A percentile compares a stretch with the other conserved stretches of the same genome.
Evolutionary conservation across 148 eudicot genomes (phyloP).

Genomic region (Euryodendron excelsum): DNA sequence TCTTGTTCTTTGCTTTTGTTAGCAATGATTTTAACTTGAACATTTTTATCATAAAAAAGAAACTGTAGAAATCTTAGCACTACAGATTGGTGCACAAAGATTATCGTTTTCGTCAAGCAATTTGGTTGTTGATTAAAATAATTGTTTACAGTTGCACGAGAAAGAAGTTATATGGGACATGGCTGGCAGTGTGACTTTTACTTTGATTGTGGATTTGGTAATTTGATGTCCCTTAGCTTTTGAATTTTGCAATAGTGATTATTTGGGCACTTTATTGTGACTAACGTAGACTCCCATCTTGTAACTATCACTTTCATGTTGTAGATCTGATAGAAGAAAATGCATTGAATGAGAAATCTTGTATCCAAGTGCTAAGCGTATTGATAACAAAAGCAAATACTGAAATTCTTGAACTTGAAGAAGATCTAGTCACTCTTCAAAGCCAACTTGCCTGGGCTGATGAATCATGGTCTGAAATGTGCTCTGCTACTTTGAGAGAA

Average conservation of each 20-base stretch:
- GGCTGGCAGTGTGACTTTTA: conserved; percentile 38
- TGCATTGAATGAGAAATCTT: conserved; percentile 44
- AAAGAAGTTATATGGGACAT: conserved; percentile 19
- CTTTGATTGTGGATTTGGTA: conserved; percentile 44
- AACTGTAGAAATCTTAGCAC: not conserved
- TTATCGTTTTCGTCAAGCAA: not conserved
- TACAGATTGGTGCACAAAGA: not conserved
- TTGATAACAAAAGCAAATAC: conserved; percentile 54
- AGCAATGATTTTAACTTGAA: not conserved
- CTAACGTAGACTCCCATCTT: not conserved
- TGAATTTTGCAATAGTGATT: not conserved
- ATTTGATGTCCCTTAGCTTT: not conserved
- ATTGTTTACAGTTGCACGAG: conserved; percentile 21
- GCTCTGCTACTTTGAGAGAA: conserved; percentile 38
- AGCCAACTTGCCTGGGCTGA: conserved; percentile 57
- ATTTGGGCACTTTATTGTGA: not conserved
- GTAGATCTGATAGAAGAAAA: conserved; percentile 59
- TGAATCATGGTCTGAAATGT: conserved; percentile 42
- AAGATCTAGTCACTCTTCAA: conserved; percentile 53
- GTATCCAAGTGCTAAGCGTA: conserved; percentile 47
- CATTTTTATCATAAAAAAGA: not conserved
- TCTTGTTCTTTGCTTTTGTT: conserved; percentile 1
- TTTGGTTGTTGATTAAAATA: not conserved
- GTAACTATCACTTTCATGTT: not conserved
- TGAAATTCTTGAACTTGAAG: conserved; percentile 64